Conservation (phyloP, 2,329 filamentous ascomycete genomes). For the Neofusicoccum cordaticola region DNA sequence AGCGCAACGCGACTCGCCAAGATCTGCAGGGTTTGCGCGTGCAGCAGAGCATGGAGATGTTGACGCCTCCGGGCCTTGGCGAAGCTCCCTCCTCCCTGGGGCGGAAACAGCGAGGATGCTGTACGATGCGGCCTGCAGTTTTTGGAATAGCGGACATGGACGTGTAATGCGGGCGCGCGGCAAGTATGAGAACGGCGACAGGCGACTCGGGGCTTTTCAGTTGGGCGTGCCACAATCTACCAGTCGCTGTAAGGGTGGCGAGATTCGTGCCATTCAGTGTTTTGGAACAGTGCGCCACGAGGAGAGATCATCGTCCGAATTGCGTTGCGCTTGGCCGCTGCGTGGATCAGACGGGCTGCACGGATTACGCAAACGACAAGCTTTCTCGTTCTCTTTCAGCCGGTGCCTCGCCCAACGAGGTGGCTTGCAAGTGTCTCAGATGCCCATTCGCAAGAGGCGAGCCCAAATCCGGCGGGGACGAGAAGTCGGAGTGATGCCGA, state of each 20-base stretch:
- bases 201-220: too few relatives aligned
- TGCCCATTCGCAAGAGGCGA: not conserved
- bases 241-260: too few relatives aligned
- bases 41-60: not conserved
- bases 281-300: not conserved
- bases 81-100: too few relatives aligned
- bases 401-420: not conserved
- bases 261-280: too few relatives aligned
- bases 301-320: not conserved
- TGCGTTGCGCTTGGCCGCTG: not conserved
- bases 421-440: not conserved
- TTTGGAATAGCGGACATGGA: too few relatives aligned
- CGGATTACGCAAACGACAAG: conserved; percentile 5
- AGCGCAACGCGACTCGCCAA: not conserved
- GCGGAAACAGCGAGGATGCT: too few relatives aligned
- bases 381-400: conserved; percentile 1
- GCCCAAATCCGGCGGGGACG: not conserved
- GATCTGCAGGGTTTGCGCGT: not conserved
- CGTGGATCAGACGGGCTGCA: not conserved
- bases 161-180: too few relatives aligned
- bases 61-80: not conserved
- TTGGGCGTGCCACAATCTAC: too few relatives aligned
- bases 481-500: not conserved
- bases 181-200: too few relatives aligned
- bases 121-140: too few relatives aligned